Base-by-base conservation (phyloP, 306 rosid species). In the Cicer judaicum region DNA sequence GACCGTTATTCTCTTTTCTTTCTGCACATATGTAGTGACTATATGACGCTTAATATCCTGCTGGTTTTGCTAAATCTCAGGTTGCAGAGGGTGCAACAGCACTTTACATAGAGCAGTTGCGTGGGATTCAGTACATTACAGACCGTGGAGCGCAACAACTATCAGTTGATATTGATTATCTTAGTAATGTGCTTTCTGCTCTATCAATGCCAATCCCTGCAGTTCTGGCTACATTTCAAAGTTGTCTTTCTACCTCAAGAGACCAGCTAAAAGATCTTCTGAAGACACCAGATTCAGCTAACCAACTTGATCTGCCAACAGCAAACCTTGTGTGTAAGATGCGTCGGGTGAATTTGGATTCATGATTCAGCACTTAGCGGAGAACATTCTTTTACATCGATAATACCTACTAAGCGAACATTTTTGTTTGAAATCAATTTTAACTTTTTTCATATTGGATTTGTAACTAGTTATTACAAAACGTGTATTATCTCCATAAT, bases 61-160 rank as follows among this genome's bases (percentile, higher is more conserved):
- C 11, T 60, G 67, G 42, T 41, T 14, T 10, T 62, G 60, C 41
- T 47, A 61, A 49, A 56, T 64, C 72, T 70, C 70, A 95, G 99
- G 98, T 92, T 64, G 99, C 99, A 11, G 99, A 95, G 79, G 99
- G 99, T n/a, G 97, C 98, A 11, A 89, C 92, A 18, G 98, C 97
- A 68, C 92, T 90, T 40, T 95, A 90, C 89, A 90, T 87, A 47
- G 99, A 92, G 72, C 98, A 95, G 63, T 74, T 95, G 84, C 87
- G 97, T 53, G 97, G 96, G 12, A 92, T 95, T 80, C 98, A 89
- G 48, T 71, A 87, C 72, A 85, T 95, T 54, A 87, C 98, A 8
- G 99, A 95, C 62, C 93, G 97, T 3, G 99, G 97, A 54, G 93
- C 98, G 0, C 93, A 89, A 70, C 99, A 95, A 84, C 84, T 95